Evolutionary conservation across 2,329 filamentous ascomycete species (phyloP).

Genomic region (Paradendryphiella salina): DNA sequence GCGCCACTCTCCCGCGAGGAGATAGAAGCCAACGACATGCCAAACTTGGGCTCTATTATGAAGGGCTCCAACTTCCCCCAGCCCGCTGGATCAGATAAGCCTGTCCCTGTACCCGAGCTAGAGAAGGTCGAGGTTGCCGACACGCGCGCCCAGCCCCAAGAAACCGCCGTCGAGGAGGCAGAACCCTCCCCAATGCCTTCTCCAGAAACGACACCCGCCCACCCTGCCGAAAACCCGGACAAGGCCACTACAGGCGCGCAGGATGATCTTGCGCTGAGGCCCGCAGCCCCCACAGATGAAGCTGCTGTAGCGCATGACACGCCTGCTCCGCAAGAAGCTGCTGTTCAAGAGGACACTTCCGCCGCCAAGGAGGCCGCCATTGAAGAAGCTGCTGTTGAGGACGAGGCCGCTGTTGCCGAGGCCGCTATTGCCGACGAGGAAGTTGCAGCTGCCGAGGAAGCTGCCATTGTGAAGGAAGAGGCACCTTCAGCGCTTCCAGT

Average conservation of each 20-base stretch:
- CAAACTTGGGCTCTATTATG: slow-evolving; percentile 42
- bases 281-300: slow-evolving; percentile 44
- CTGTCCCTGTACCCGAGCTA: background rate
- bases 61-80: slow-evolving; percentile 45
- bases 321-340: background rate
- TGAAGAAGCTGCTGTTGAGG: slow-evolving; percentile 2
- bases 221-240: slow-evolving; percentile 47
- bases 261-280: slow-evolving; percentile 49
- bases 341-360: slow-evolving; percentile 29
- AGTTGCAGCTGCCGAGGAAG: background rate
- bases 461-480: background rate
- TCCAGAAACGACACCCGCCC: background rate
- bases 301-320: slow-evolving; percentile 45
- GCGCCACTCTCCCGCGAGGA: slow-evolving; percentile 38
- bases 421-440: slow-evolving; percentile 25
- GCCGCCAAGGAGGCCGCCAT: background rate
- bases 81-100: slow-evolving; percentile 11
- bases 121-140: background rate
- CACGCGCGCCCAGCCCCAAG: slow-evolving; percentile 5
- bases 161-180: slow-evolving; percentile 2
- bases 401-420: background rate
- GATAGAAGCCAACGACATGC: slow-evolving; percentile 33
- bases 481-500: background rate
- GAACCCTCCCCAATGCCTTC: slow-evolving; percentile 1
- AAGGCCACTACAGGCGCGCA: slow-evolving; percentile 50